phyloP scores from a whole-genome alignment of 2,329 filamentous ascomycete genomes.

The Pezicula rhizophila region DNA sequence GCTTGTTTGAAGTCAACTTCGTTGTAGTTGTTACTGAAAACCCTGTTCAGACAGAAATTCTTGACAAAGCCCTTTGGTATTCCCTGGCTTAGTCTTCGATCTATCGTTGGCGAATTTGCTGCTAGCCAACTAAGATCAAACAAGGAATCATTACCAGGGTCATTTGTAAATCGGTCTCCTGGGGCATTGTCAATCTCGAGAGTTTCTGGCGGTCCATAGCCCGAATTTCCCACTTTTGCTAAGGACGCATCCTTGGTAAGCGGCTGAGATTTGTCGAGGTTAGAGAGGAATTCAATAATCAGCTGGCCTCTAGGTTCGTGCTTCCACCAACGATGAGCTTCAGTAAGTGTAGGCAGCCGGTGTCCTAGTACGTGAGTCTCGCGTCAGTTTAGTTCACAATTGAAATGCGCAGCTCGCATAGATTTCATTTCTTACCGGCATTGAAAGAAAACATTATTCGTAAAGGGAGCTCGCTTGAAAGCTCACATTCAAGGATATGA shows the following conservation, averaged over 20 bases:
- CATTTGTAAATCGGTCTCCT: slow-evolving; percentile 12
- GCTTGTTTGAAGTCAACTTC: slow-evolving; percentile 17
- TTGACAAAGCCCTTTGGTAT: slow-evolving; percentile 13
- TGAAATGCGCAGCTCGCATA: background rate
- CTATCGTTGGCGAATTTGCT: background rate
- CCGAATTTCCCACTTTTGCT: background rate
- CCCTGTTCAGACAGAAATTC: slow-evolving; percentile 13
- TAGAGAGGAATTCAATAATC: slow-evolving; percentile 16
- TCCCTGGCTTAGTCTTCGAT: slow-evolving; percentile 3
- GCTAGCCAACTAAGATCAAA: slow-evolving; percentile 9
- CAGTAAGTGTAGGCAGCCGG: slow-evolving; percentile 15
- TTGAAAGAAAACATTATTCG: slow-evolving; percentile 25
- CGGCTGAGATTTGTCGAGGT: slow-evolving; percentile 8
- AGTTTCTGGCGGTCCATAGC: background rate
- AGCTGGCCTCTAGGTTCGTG: slow-evolving; percentile 16
- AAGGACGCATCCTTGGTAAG: background rate
- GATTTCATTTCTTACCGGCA: slow-evolving; percentile 13
- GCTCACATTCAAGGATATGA: slow-evolving; percentile 13
- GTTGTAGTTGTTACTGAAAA: slow-evolving; percentile 13
- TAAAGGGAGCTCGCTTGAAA: slow-evolving; percentile 15
- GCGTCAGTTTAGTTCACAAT: background rate
- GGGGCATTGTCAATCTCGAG: slow-evolving; percentile 2
- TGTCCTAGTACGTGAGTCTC: slow-evolving; percentile 9
- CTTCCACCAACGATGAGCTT: slow-evolving; percentile 20
- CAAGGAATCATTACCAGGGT: slow-evolving; percentile 8